Base-by-base conservation (phyloP, 495 filamentous ascomycete genomes). In the Hypoxylon lienhwacheense region DNA sequence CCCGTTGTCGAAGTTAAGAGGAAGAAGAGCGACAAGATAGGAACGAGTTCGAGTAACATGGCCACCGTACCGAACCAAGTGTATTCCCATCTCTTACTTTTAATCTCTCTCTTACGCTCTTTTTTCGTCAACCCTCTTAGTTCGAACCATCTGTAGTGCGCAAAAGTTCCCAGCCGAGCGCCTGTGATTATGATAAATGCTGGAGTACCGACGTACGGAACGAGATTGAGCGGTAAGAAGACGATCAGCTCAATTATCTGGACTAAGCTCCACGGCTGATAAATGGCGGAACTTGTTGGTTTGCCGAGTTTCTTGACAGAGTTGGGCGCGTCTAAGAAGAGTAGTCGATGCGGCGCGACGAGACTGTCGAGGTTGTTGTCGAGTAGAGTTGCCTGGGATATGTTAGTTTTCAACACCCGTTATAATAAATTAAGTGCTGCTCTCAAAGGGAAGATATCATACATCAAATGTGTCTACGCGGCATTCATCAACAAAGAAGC, bases 391-490 rank as follows among this genome's bases (percentile, higher is more conserved):
- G 76, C 76, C 76, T 78, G 32, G 12, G 25, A 8, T 32, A 0
- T 1, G 32, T 46, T 20, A 55, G 36, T 22, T 11, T 40, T 16
- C n/a, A n/a, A n/a, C n/a, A n/a, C n/a, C n/a, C n/a, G n/a, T n/a
- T n/a, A n/a, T n/a, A n/a, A n/a, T n/a, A 22, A 17, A 22, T 28
- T 34, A 1, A 14, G 5, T 1, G 24, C 4, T 3, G 5, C 19
- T 5, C n/a, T 24, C 4, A 29, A 24, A 14, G 4, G 12, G 17
- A 10, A 4, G 14, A 39, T 17, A 31, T 49, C 6, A 77, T 46
- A 85, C 90, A 71, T 98, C 93, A 55, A 97, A 98, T 5, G 90
- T 88, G 64, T 98, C 90, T n/a, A 93, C 79, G 2, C 95, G 80
- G 7, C 84, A 84, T 46, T 91, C 88, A 47, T 92, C 85, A 10